Base-by-base conservation (phyloP, 2,329 filamentous ascomycete species). In the Colletotrichum orbiculare region DNA sequence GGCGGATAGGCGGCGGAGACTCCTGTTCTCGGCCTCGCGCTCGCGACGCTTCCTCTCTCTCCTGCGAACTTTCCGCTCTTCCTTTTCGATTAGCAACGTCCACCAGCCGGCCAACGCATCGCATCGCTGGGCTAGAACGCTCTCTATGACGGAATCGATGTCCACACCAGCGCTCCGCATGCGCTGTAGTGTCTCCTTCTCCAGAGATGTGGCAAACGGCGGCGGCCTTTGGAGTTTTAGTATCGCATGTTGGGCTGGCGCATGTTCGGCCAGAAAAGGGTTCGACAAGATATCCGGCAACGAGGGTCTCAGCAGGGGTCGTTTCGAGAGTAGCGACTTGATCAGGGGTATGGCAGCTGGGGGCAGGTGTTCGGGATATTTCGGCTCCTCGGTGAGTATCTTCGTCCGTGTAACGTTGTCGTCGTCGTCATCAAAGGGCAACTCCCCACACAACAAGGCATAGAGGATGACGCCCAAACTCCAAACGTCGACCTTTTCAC, bases 401-500 rank as follows among this genome's bases (percentile, higher is more conserved):
- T 88, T 92, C 9, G 84, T 87, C 72, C 97, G 93, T 38, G 96
- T 99, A 38, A 90, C 85, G 68, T 88, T 91, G 74, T 99, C 96
- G 73, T 97, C 91, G 74, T 99, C 96, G 69, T 98, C 96, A 77
- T 99, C 96, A 72, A 97, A 99, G 0, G 96, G 96, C 45, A 99
- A 83, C 77, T 96, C 93, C 60, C 93, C 93, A 67, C 90, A 93
- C 34, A 96, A 81, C 63, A 96, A 80, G 53, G 93, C 92, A 73
- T 94, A 96, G 1, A 96, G 82, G 66, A 96, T 96, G 60, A 96
- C 90, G 11, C 93, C 92, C 69, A 96, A 76, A 73, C 93, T 96
- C 93, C 93, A 99, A 5, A 99, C 94, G 73, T 99, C 96, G 53
- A 99, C 95, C 81, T 97, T 98, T 81, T 97, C 94, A 34, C 94